Conservation (phyloP, 805 yeast species). For the Nakazawaea holstii region DNA sequence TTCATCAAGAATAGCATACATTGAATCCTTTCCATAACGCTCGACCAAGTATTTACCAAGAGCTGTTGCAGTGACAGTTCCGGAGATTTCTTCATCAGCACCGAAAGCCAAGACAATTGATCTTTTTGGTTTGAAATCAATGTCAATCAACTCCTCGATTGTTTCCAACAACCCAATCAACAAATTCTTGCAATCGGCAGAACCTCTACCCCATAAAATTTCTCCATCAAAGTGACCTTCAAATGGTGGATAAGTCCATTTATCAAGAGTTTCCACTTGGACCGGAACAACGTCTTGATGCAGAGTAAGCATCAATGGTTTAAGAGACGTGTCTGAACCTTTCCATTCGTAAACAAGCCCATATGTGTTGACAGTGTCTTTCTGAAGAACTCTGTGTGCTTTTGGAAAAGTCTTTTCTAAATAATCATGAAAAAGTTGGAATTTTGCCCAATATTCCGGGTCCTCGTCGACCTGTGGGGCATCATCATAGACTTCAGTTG, state of each 20-base stretch:
- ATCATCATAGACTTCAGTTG: conserved; percentile 51
- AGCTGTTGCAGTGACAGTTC: conserved; percentile 49
- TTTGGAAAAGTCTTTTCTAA: conserved; percentile 51
- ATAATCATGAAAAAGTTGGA: conserved; percentile 45
- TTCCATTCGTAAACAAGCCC: conserved; percentile 60
- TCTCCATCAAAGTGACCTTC: conserved; percentile 59
- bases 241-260: conserved; percentile 68
- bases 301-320: conserved; percentile 64
- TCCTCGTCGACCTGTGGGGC: conserved; percentile 41
- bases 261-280: conserved; percentile 44
- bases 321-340: conserved; percentile 45
- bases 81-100: conserved; percentile 72
- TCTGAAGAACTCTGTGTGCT: conserved; percentile 37
- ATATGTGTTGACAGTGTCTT: conserved; percentile 52
- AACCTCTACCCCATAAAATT: conserved; percentile 67
- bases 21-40: conserved; percentile 51
- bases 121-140: conserved; percentile 53
- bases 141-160: conserved; percentile 44
- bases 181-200: conserved; percentile 65
- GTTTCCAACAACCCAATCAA: conserved; percentile 63
- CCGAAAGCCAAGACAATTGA: conserved; percentile 62
- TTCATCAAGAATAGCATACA: conserved; percentile 68
- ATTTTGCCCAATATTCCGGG: conserved; percentile 44
- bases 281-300: conserved; percentile 81
- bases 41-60: conserved; percentile 40